Percentiles rank a stretch among this genome's conserved stretches.
Evolutionary conservation across 495 filamentous ascomycete species (phyloP).

Genomic region (Collariella sp.): DNA sequence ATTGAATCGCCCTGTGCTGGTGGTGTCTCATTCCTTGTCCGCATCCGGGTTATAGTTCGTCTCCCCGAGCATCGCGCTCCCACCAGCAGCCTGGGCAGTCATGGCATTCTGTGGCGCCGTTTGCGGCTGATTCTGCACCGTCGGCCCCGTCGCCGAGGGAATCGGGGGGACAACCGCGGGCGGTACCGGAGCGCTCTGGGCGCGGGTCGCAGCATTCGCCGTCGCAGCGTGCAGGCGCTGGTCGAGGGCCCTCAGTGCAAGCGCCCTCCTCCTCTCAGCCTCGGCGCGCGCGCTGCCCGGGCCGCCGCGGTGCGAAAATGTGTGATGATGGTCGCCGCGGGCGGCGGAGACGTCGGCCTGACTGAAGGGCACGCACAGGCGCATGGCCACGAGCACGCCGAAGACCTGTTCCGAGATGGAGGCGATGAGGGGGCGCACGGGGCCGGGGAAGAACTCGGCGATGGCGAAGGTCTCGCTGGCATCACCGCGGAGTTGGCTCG

Average conservation of each 20-base stretch:
- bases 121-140: constrained; percentile 43
- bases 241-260: constrained; percentile 86
- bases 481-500: constrained; percentile 63
- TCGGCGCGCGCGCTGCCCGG: constrained; percentile 76
- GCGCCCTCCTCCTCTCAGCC: constrained; percentile 77
- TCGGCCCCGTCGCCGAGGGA: constrained; percentile 36
- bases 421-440: constrained; percentile 66
- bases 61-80: constrained; percentile 50
- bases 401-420: constrained; percentile 68
- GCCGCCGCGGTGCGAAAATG: constrained; percentile 45
- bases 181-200: constrained; percentile 28
- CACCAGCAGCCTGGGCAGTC: constrained; percentile 18
- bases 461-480: constrained; percentile 94
- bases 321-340: constrained; percentile 34
- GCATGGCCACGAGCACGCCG: constrained; percentile 59
- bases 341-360: constrained; percentile 74
- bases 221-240: constrained; percentile 82
- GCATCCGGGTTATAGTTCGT: constrained; percentile 61
- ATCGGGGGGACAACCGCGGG: constrained; percentile 34
- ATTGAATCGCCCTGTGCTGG: not conserved
- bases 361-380: constrained; percentile 79
- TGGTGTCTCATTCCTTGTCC: constrained; percentile 36
- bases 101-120: constrained; percentile 40
- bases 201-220: constrained; percentile 36
- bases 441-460: constrained; percentile 89